Evolutionary conservation across 164 flowering plant species (phyloP), one percentile per base, ranked within the genome.

Genomic region (Vitis riparia): DNA sequence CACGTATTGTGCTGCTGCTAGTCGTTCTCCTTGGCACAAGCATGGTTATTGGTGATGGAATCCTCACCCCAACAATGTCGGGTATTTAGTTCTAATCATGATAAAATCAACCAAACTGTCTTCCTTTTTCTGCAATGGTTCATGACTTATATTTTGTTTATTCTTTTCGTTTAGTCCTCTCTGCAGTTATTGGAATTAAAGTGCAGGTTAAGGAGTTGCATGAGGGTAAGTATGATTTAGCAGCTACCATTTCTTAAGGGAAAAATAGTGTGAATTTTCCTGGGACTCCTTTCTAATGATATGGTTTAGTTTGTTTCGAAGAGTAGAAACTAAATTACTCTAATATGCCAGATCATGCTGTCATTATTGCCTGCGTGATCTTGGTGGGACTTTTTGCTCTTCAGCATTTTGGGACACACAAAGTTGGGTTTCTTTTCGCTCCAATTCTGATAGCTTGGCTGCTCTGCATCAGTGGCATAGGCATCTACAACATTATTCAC

Each of bases 371-470:
- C 30, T 87, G 91, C 69, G 23, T 78, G 52, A 75, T 90, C 47
- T 71, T 90, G 71, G 82, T 87, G 77, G 81, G 78, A 30, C 84
- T 90, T 12, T 90, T 88, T 73, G 78, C 85, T 51, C 85, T 90
- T 67, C 92, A 90, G 72, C 92, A 82, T 29, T 79, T 72, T 68
- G 95, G 95, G 48, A 90, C 92, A 11, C 81, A 79, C 63, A 79
- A 72, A 72, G 86, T 90, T 61, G 89, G 87, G 37, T 84, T 83
- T 67, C 75, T 86, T 37, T 88, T 90, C 66, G 92, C 95, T 57
- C 95, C 95, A 32, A 74, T 90, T 30, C 48, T 84, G 71, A 65
- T 81, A 44, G 68, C 77, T 19, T 90, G 95, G 95, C 89, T 90
- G 47, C 55, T 88, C 55, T 87, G 87, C 77, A 83, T 90, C 8